Conservation (phyloP, 441 rosid genomes). For the Gossypium lobatum region DNA sequence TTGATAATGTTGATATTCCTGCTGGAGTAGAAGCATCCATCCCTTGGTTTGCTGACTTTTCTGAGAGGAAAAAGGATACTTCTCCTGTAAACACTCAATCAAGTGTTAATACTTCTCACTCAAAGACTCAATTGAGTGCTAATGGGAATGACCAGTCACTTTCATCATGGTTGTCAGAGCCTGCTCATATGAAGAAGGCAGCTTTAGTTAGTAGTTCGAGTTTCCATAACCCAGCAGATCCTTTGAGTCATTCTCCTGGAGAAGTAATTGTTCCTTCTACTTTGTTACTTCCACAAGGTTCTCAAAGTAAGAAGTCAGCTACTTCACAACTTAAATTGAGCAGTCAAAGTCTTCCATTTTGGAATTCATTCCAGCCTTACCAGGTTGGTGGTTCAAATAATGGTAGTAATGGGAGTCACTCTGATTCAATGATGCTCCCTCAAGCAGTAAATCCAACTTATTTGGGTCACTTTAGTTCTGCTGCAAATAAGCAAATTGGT, state of each 20-base stretch:
- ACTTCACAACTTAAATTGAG: conserved; percentile 22
- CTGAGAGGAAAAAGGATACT: conserved; percentile 20
- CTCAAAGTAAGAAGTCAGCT: conserved; percentile 21
- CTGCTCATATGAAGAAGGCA: conserved; percentile 19
- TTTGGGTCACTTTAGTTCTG: conserved; percentile 8
- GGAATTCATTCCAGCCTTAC: conserved; percentile 17
- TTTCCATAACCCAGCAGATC: conserved; percentile 14
- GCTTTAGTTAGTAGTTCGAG: conserved; percentile 22
- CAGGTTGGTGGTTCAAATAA: conserved; percentile 23
- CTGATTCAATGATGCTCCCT: conserved; percentile 13
- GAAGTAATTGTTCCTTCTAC: conserved; percentile 22
- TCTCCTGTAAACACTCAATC: conserved; percentile 22
- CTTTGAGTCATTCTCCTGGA: conserved; percentile 22
- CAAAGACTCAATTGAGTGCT: conserved; percentile 15
- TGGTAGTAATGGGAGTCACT: conserved; percentile 15
- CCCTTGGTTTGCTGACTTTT: conserved; percentile 45
- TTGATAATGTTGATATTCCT: conserved; percentile 61
- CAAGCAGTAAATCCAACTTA: conserved; percentile 14
- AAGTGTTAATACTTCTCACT: conserved; percentile 14
- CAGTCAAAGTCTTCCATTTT: conserved; percentile 17
- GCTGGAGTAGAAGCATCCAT: conserved; percentile 73
- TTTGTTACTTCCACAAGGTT: conserved; percentile 12
- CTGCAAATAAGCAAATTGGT: conserved; percentile 18
- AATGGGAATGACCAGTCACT: conserved; percentile 16
- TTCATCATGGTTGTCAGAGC: conserved; percentile 14